Conservation (phyloP, 768 basidiomycete genomes). For the Termitomyces sp. region DNA sequence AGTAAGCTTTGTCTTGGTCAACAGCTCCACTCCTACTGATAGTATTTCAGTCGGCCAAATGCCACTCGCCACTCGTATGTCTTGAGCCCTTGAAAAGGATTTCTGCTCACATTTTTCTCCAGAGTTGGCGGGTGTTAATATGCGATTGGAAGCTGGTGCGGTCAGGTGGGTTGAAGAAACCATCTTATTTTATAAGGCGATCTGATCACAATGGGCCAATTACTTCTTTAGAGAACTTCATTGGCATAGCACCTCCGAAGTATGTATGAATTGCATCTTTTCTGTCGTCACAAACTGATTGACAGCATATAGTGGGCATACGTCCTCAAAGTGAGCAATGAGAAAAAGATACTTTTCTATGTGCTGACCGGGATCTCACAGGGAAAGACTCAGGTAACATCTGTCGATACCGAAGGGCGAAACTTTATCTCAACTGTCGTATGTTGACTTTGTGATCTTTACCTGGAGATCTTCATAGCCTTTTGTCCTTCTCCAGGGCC, state of each 20-base stretch:
- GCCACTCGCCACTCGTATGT: constrained; percentile 46
- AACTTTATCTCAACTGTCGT: constrained; percentile 51
- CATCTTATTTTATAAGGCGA: neutral
- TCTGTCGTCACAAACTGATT: neutral
- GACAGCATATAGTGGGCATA: constrained; percentile 43
- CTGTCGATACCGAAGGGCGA: constrained; percentile 44
- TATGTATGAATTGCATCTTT: constrained; percentile 12
- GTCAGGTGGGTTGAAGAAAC: constrained; percentile 31
- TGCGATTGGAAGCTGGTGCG: constrained; percentile 49
- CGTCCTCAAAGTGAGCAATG: constrained; percentile 34
- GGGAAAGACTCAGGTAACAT: constrained; percentile 47
- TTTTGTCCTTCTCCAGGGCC: constrained; percentile 23
- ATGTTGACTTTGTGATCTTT: constrained; percentile 17
- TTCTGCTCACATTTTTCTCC: constrained; percentile 5
- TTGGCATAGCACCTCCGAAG: constrained; percentile 51
- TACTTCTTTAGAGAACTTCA: constrained; percentile 42
- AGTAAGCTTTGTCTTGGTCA: constrained; percentile 23
- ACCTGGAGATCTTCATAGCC: neutral
- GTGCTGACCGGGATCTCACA: constrained; percentile 12
- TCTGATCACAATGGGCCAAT: neutral
- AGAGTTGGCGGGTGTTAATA: constrained; percentile 48
- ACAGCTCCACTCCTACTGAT: neutral
- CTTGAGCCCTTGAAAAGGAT: neutral
- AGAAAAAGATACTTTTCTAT: neutral
- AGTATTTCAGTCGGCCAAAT: constrained; percentile 34